Evolutionary conservation across 495 filamentous ascomycete genomes (phyloP), one percentile per base, ranked within the genome.

Genomic region (Neurospora sp.): DNA sequence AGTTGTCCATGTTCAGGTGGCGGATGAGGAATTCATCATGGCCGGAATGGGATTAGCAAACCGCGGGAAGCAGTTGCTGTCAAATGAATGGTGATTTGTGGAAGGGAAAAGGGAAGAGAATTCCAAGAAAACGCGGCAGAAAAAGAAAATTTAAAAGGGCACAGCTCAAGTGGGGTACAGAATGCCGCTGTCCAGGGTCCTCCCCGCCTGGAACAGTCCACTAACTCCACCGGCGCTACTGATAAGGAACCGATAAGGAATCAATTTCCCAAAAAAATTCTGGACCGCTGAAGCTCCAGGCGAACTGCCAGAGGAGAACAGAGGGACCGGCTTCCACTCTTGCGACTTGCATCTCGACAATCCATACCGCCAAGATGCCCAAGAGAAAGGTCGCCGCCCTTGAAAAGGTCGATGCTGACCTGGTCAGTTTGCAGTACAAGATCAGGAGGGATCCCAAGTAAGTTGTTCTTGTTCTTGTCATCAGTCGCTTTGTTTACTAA

Each of bases 341-440:
- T 66, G 53, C 27, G 53, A 35, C 27, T 66, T 35, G 53, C 53
- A 66, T 66, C 53, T 66, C 69, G 44, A 70, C 69, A n/a, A 6
- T 31, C 22, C 1, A 44, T n/a, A 71, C 6, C 70, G 75, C 72
- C 78, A 84, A 77, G 70, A 94, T 93, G 91, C 89, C 87, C 44
- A 97, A 97, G 80, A 88, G 93, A 81, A 95, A 94, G 83, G 84
- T 97, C 46, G 92, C 91, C 40, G 94, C 94, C 48, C 88, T 97
- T 78, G 94, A 98, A 83, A 98, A 98, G 87, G 90, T 96, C 76
- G 94, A 98, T 77, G 94, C 93, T 39, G 94, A 97, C 80, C 80
- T 97, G 87, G 88, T 93, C 69, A 94, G 92, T 81, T 81, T 97
- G 44, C 94, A 97, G 82, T 91, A 96, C 84, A 94, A 96, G 81